These are phyloP conservation scores for Apiospora phragmitis DNA, from an alignment of 2,329 filamentous ascomycete genomes.

Conservation along the genomic window DNA sequence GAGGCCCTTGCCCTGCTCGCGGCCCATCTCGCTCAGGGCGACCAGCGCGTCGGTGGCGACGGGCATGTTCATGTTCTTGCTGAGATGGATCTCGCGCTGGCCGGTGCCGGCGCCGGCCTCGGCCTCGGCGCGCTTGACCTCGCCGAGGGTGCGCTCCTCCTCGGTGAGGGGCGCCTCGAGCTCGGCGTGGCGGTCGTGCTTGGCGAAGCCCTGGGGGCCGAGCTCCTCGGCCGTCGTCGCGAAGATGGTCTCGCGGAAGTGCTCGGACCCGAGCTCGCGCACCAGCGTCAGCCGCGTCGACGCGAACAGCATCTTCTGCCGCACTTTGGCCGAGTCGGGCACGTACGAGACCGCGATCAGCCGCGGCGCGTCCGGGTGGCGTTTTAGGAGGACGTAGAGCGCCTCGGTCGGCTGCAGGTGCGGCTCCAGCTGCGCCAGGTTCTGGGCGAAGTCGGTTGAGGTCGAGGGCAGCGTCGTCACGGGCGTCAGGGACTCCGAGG, in stretches of 20 bases:
- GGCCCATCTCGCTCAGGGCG: slow-evolving; percentile 60
- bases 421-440: slow-evolving; percentile 62
- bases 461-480: slow-evolving; percentile 53
- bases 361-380: slow-evolving; percentile 55
- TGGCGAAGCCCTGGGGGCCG: slow-evolving; percentile 67
- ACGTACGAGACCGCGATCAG: slow-evolving; percentile 77
- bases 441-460: slow-evolving; percentile 59
- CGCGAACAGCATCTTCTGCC: slow-evolving; percentile 86
- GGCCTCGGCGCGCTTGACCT: slow-evolving; percentile 74
- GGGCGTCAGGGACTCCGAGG: slow-evolving; percentile 67
- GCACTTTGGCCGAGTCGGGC: slow-evolving; percentile 74
- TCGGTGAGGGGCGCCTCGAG: slow-evolving; percentile 73
- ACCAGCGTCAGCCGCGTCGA: slow-evolving; percentile 74
- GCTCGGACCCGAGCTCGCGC: slow-evolving; percentile 74
- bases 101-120: slow-evolving; percentile 70
- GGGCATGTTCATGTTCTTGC: slow-evolving; percentile 58
- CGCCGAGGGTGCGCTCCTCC: slow-evolving; percentile 71
- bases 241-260: slow-evolving; percentile 77
- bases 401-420: slow-evolving; percentile 67
- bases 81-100: slow-evolving; percentile 58
- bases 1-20: slow-evolving; percentile 50
- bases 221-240: slow-evolving; percentile 70
- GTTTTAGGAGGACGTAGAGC: slow-evolving; percentile 74
- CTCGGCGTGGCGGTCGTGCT: slow-evolving; percentile 67
- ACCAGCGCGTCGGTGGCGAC: slow-evolving; percentile 63